Evolutionary conservation across 208 protist genomes (phyloP), one percentile per base, ranked within the genome.

Genomic region (Willaertia magna): DNA sequence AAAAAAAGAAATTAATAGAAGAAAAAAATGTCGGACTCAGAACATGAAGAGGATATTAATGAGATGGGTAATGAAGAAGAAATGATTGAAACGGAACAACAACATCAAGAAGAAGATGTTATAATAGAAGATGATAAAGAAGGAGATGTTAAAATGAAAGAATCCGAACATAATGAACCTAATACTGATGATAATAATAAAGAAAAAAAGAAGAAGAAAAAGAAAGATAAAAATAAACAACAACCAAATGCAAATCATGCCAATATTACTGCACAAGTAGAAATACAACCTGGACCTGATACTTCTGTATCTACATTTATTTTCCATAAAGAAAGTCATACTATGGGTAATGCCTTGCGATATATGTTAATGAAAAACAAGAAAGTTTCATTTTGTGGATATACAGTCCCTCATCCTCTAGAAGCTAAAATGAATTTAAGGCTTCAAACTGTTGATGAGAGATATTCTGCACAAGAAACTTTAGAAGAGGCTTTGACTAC

Each of bases 351-450:
- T 87, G 89, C 94, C 43, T 87, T 97, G 22, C 93, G 95, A 6
- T 92, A 97, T 86, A 93, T 96, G 14, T 88, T 97, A 14, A 96
- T 96, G 94, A 93, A 96, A 86, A 95, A 96, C 85, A 90, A 91
- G 1, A 90, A 94, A 14, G 93, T 96, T 30, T 92, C 91, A 1
- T 95, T 91, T 79, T 94, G 93, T 34, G 95, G 95, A 51, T 97
- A 97, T 89, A 83, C 94, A 12, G 96, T 97, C 87, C 95, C 95
- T 2, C 95, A 97, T 87, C 95, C 95, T n/a, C 86, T 96, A 30
- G 94, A 97, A 87, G 87, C 92, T 40, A 96, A 97, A 87, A 96
- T 97, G 94, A 87, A 95, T 67, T 85, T 97, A n/a, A 91, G 96
- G n/a, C 16, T 87, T 7, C 86, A 85, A 51, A 74, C 84, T 20